Base-by-base conservation (phyloP, 2,329 filamentous ascomycete species). In the Rhexocercosporidium sp. region DNA sequence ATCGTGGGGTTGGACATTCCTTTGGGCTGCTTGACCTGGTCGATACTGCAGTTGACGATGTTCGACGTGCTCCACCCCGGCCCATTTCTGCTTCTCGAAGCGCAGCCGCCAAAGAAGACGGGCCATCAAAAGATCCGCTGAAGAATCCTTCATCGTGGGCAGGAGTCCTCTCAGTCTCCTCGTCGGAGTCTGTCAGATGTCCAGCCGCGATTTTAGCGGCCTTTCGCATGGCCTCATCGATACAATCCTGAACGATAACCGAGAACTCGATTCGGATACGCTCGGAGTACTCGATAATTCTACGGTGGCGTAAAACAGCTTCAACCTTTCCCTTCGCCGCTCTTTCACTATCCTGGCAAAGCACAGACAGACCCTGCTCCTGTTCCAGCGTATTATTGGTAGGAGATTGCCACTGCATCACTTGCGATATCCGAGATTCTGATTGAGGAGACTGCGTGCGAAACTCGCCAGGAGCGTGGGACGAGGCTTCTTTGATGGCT, bases 361-460 rank as follows among this genome's bases (percentile, higher is more conserved):
- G 82, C 29, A 94, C 79, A 44, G 93, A 91, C 27, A 99, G 82
- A 0, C 96, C 96, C 75, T 96, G 92, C 77, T 98, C 95, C 77
- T 97, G 94, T 70, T 99, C 96, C 18, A 97, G 81, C 0, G 94
- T 96, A 75, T 95, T 95, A 59, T 91, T 92, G 74, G 93, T 94
- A 0, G 96, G 96, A 5, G 95, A 97, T 76, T 97, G 94, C 96
- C 96, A 99, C 77, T 97, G 94, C 72, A 96, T 79, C 6, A 99
- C 94, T 78, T 99, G 96, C 1, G 92, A 92, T 73, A 98, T 96
- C 37, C 95, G 90, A 51, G 93, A 96, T 77, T 99, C 96, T 0
- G 96, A 99, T 76, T 97, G 93, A 0, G 96, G 96, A 4, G 96
- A 99, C 77, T 97, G 92, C 0, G 95, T 97, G 56, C 95, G 89